A percentile compares a stretch with the other conserved stretches of the same genome.
Conservation (phyloP, 2,329 filamentous ascomycete genomes). For the Paecilomyces fulvus region DNA sequence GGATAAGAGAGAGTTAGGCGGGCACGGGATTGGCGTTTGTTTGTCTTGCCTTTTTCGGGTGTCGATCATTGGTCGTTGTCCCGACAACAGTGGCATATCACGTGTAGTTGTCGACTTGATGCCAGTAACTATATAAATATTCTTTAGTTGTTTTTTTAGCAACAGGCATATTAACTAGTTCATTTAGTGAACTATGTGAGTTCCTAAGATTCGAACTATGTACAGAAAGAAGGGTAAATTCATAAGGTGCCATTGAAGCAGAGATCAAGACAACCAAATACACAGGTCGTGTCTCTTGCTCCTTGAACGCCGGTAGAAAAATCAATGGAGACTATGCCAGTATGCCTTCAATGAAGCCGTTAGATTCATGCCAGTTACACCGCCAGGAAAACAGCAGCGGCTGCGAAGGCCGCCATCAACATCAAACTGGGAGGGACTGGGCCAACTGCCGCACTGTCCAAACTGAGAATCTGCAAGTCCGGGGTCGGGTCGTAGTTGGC, state of each 20-base stretch:
- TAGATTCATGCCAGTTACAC: not conserved
- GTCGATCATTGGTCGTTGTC: slow-evolving; percentile 7
- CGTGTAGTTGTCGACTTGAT: not conserved
- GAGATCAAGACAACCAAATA: not conserved
- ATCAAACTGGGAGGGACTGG: not conserved
- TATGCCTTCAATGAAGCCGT: not conserved
- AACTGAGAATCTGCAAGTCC: not conserved
- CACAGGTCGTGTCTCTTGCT: not conserved
- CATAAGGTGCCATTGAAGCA: not conserved
- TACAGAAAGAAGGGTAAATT: not conserved
- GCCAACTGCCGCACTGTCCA: not conserved
- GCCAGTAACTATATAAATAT: no score
- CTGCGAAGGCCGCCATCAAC: not conserved
- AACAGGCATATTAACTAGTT: no score
- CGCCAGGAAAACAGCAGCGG: not conserved
- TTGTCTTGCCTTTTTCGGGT: slow-evolving; percentile 5
- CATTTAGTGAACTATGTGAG: not conserved
- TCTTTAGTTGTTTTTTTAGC: no score
- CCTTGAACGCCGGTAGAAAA: not conserved
- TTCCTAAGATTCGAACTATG: not conserved
- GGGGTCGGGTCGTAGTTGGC: slow-evolving; percentile 34
- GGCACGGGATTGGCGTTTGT: not conserved
- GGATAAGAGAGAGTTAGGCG: not conserved
- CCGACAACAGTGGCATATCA: slow-evolving; percentile 5
- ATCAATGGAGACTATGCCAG: not conserved